Base-by-base conservation (phyloP, 768 basidiomycete species). In the Guyanaporus albipodus region DNA sequence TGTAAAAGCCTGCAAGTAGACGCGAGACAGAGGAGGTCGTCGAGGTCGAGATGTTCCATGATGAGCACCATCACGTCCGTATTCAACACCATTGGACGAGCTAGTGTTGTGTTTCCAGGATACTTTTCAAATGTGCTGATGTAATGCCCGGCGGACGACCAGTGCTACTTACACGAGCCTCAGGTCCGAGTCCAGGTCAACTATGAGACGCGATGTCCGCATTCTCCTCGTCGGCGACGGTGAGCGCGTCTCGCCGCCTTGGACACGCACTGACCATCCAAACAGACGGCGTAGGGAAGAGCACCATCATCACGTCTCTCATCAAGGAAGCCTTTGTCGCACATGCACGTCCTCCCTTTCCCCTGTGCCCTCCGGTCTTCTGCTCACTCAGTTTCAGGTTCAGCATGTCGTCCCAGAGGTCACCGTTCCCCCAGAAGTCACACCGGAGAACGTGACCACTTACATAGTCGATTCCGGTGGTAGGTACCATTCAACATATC, bases 401-500 rank as follows among this genome's bases (percentile, higher is more conserved):
- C 92, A 95, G 67, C 88, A 91, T 57, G 76, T 95, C 59, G 86
- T 97, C 32, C 95, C 95, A 4, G 95, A 97, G 67, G 93, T 99
- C 37, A 97, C 95, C 7, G 96, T 99, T 45, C 96, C 95, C 7
- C 92, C 94, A 58, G 91, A 94, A 69, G 91, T 96, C 38, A 95
- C 93, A 18, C 91, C 95, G 39, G 93, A 95, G 72, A 93, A 96
- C 63, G 91, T 99, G 32, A 97, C 95, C 2, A 97, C 94, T 4
- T 91, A 94, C 63, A 97, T 99, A 52, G 90, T 98, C 43, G 95
- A 99, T 70, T 93, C 95, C 39, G 94, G 94, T 67, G 85, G 95
- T 93, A 59, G 52, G 83, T 74, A 32, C 11, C 28, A 31, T 41
- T 35, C 21, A 17, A 26, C 42, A 39, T 19, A 19, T 44, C 21